phyloP scores from a whole-genome alignment of 2,329 filamentous ascomycete genomes.

The Colletotrichum brevisporum region DNA sequence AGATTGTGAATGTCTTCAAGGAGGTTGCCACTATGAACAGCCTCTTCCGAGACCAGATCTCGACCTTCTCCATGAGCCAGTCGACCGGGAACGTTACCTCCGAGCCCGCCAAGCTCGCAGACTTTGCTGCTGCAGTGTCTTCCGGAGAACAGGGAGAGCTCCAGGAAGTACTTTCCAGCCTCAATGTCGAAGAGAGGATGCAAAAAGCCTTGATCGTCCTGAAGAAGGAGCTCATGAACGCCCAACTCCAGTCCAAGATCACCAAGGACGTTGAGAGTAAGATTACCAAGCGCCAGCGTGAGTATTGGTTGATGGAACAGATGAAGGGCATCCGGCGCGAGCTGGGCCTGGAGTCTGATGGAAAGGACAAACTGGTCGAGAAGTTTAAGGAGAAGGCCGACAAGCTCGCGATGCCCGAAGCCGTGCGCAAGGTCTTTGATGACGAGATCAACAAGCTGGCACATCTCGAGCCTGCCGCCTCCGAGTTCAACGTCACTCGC shows the following conservation, averaged over 20 bases:
- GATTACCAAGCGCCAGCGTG: slow-evolving; percentile 95
- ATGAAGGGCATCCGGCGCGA: slow-evolving; percentile 99
- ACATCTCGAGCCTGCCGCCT: slow-evolving; percentile 94
- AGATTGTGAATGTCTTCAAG: slow-evolving; percentile 99
- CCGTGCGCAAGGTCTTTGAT: slow-evolving; percentile 97
- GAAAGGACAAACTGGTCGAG: slow-evolving; percentile 97
- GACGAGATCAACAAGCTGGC: slow-evolving; percentile 98
- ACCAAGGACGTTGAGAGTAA: slow-evolving; percentile 97
- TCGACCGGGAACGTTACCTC: slow-evolving; percentile 95
- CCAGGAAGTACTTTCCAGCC: slow-evolving; percentile 88
- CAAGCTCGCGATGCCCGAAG: slow-evolving; percentile 96
- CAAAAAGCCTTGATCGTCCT: slow-evolving; percentile 92
- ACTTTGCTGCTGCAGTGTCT: slow-evolving; percentile 98
- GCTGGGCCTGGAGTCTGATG: slow-evolving; percentile 95
- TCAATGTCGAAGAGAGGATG: slow-evolving; percentile 93
- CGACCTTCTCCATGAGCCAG: slow-evolving; percentile 95
- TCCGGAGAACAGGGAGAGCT: slow-evolving; percentile 92
- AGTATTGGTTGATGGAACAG: slow-evolving; percentile 99
- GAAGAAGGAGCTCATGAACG: slow-evolving; percentile 99
- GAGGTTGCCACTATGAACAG: slow-evolving; percentile 95
- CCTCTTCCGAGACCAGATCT: slow-evolving; percentile 96
- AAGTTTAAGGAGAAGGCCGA: slow-evolving; percentile 96
- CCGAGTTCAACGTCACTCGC: slow-evolving; percentile 97
- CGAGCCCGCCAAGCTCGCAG: slow-evolving; percentile 93
- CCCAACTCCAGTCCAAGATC: slow-evolving; percentile 96